phyloP scores from a whole-genome alignment of 352 stramenopile species.

The Elongisporangium prolatum region DNA sequence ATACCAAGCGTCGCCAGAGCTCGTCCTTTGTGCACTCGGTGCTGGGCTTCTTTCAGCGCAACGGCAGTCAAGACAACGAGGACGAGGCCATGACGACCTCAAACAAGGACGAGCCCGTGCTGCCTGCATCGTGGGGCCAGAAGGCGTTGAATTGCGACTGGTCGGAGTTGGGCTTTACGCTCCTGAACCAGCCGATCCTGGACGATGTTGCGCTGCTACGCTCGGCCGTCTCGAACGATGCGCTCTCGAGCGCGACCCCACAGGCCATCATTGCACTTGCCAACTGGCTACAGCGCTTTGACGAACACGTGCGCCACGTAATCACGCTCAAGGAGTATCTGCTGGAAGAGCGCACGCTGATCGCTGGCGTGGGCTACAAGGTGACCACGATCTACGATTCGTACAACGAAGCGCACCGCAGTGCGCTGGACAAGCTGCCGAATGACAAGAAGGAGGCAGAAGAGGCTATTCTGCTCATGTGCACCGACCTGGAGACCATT shows the following conservation, averaged over 20 bases:
- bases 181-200: conserved; percentile 55
- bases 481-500: conserved; percentile 49
- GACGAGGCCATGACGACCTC: conserved; percentile 9
- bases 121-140: conserved; percentile 45
- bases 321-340: conserved; percentile 63
- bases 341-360: conserved; percentile 51
- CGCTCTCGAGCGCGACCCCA: conserved; percentile 41
- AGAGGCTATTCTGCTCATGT: conserved; percentile 34
- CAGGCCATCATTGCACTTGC: conserved; percentile 47
- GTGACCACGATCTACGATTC: conserved; percentile 57
- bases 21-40: conserved; percentile 61
- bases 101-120: conserved; percentile 12
- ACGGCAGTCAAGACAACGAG: conserved; percentile 12
- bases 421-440: conserved; percentile 47
- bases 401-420: conserved; percentile 43
- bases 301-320: conserved; percentile 53
- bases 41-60: conserved; percentile 38
- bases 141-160: conserved; percentile 33
- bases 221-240: conserved; percentile 35
- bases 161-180: conserved; percentile 40
- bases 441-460: conserved; percentile 40
- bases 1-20: conserved; percentile 40
- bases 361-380: conserved; percentile 51
- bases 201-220: conserved; percentile 56
- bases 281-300: conserved; percentile 61